Evolutionary conservation across 116 monocot genomes (phyloP), one percentile per base, ranked within the genome.

Genomic region (Dioscorea cayenensis): DNA sequence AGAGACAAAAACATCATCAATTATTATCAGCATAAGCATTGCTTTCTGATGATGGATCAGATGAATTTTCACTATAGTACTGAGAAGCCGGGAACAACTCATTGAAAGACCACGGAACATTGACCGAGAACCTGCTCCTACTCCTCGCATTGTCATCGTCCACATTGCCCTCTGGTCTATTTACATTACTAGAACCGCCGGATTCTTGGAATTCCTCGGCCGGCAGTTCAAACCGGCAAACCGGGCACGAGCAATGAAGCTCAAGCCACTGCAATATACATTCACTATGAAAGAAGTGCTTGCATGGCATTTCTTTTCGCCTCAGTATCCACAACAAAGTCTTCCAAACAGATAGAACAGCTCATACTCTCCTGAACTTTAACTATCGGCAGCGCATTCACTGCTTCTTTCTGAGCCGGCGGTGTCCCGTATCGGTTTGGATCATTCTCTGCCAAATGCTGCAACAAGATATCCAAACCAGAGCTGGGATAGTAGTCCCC

Each of bases 201-300:
- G 27, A 28, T 20, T 71, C 64, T 36, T 81, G 81, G 11, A 52
- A 49, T 21, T 81, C 90, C 64, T 86, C 86, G 3, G 76, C 65
- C 20, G 86, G 86, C 71, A 90, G 22, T 79, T 86, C 83, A 75
- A 76, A 86, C 72, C 90, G 29, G 25, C 90, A 90, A 3, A 90
- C 77, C 0, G 90, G 90, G 37, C 90, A 89, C 2, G 89, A 80
- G 65, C 85, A 85, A 49, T 89, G 89, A 64, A 85, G 69, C 66
- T 85, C 78, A n/a, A 89, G 83, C 89, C 89, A 89, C 19, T 80
- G 85, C 60, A 89, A 52, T 37, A 89, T 85, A 48, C 89, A 89
- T 19, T 49, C 69, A 7, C 63, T 37, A 66, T 89, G 89, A 51
- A 89, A 89, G 27, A 64, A 73, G 51, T 89, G 89, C 60, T 86